Base-by-base conservation (phyloP, 352 stramenopile genomes). In the Phytophthora podocarpi region DNA sequence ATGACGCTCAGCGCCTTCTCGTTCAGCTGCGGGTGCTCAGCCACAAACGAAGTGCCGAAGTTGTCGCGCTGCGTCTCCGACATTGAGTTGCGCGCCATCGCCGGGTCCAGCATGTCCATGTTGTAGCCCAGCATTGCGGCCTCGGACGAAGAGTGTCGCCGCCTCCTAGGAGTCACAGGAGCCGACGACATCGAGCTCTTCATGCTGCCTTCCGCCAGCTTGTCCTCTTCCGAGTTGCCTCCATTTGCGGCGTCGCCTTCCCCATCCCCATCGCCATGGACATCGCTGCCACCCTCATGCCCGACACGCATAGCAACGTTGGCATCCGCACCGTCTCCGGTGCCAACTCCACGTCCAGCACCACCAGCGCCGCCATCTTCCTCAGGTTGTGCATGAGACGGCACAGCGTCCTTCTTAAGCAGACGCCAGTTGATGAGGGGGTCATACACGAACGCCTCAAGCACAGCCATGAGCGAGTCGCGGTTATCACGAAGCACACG, bases 401-500 rank as follows among this genome's bases (percentile, higher is more conserved):
- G 82, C 43, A 93, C 76, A 0, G 79, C 68, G 35, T 93, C 81
- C 63, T 89, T 96, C 81, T 90, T 93, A 2, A 99, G 78, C 58
- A 99, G 76, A 64, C 97, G 90, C 97, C 97, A 99, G 58, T 97
- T 98, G 67, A 99, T 99, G 1, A 99, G 80, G 24, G 98, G 98
- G 83, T 99, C 98, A 65, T 99, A 98, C 47, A 99, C 97, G 75
- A 99, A 99, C 18, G 98, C 98, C 76, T 99, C 98, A 3, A 99
- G 85, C 86, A 99, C 99, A 15, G 98, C 96, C 79, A 99, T 98
- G 5, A 99, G 78, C 41, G 89, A 98, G 82, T 99, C 97, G 26
- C 97, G 83, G 74, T 99, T 99, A 60, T 99, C 93, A 52, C 98
- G 90, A 55, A 99, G 74, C 31, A 99, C 97, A 37, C 88, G 80